A percentile compares a stretch with the other conserved stretches of the same genome.
Conservation (phyloP, 805 yeast species). For the Kodamaea laetipori region DNA sequence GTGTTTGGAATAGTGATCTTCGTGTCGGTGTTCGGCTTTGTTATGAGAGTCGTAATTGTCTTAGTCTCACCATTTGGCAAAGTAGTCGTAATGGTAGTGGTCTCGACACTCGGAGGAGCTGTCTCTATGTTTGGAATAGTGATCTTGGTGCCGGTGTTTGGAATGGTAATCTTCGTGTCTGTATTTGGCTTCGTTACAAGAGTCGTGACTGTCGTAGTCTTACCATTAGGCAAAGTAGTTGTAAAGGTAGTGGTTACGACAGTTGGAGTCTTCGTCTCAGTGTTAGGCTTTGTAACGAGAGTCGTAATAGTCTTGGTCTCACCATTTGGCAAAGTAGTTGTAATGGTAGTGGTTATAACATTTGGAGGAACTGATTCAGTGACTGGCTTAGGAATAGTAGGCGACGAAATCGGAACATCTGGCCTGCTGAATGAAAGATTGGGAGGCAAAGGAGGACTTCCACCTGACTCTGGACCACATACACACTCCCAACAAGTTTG, state of each 20-base stretch:
- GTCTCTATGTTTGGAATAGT: too few relatives aligned
- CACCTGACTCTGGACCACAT: too few relatives aligned
- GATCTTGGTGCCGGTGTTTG: too few relatives aligned
- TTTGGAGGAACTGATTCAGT: not conserved
- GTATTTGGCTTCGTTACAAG: not conserved
- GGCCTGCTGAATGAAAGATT: not conserved
- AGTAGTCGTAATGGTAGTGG: too few relatives aligned
- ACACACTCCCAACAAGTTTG: slow-evolving; percentile 19
- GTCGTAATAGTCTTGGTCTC: not conserved
- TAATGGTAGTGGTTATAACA: too few relatives aligned
- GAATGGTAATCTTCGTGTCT: too few relatives aligned
- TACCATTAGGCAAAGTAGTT: too few relatives aligned
- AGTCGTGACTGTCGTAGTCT: not conserved
- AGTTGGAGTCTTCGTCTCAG: not conserved
- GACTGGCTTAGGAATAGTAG: not conserved
- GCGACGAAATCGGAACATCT: not conserved
- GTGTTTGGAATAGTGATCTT: too few relatives aligned
- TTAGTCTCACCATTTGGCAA: not conserved
- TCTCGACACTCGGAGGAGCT: slow-evolving; percentile 23
- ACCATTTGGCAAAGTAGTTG: not conserved
- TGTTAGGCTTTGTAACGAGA: not conserved
- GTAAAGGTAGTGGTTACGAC: too few relatives aligned
- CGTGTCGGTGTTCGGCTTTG: too few relatives aligned
- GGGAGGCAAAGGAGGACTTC: too few relatives aligned
- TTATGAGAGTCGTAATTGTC: not conserved